Evolutionary conservation across 2,329 filamentous ascomycete genomes (phyloP), one percentile per base, ranked within the genome.

Genomic region (Xylaria multiplex): DNA sequence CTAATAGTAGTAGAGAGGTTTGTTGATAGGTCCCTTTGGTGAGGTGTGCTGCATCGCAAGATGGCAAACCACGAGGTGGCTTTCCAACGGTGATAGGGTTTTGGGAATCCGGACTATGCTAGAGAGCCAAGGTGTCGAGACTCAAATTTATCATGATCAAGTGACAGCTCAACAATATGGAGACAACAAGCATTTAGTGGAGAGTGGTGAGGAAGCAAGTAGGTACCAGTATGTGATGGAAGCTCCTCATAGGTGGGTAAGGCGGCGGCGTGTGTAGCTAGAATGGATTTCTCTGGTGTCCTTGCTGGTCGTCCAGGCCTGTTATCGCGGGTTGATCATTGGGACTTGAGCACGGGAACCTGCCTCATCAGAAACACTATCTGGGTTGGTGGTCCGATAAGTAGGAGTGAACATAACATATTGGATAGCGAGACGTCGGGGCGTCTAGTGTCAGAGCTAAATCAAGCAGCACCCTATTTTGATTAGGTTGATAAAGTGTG

Each of bases 311-410:
- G 45, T 62, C 49, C 42, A 61, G 27, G 50, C 35, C 32, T 43
- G 65, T 69, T 69, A 69, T 69, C 67, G 62, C 62, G 32, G 22
- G 16, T 13, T 50, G 57, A 57, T 55, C 55, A 67, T 67, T 65
- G 61, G 62, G 43, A 65, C 61, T 43, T 14, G 48, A 19, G 37
- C 49, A 53, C 48, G 55, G 64, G 50, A 69, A 50, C 60, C 60
- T 67, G 54, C 64, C 58, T 69, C 62, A 22, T 37, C 67, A 67
- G 64, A 60, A 50, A 60, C 50, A 50, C 40, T 59, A 50, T 59
- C 62, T 68, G 52, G 59, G 57, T 56, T 42, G 59, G 58, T 56
- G 62, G 68, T 54, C 59, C 63, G 66, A 67, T 69, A 65, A 62
- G 59, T 43, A 59, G 59, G 19, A 67, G 59, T 27, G 52, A 63